These are phyloP conservation scores for Canavalia ensiformis DNA, from an alignment of 306 rosid species.

Conservation along the genomic window DNA sequence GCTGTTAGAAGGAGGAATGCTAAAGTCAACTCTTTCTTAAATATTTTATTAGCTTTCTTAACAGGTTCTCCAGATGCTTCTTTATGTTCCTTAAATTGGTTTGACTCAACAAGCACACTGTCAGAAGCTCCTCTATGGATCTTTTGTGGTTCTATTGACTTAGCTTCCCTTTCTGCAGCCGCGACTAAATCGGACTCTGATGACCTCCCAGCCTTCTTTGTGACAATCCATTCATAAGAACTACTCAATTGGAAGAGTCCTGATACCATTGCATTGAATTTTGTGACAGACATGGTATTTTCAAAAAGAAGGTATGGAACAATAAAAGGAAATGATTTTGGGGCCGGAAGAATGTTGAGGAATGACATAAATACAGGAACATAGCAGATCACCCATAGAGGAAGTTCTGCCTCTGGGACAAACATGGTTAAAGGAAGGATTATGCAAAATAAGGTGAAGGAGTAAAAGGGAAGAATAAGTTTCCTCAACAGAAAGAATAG, in stretches of 20 bases:
- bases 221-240: conserved; percentile 88
- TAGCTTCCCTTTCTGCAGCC: conserved; percentile 66
- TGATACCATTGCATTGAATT: conserved; percentile 86
- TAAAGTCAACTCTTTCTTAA: conserved; percentile 74
- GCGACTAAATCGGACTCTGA: conserved; percentile 75
- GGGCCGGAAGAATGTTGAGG: conserved; percentile 83
- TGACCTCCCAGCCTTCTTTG: conserved; percentile 85
- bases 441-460: conserved; percentile 86
- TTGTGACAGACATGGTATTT: conserved; percentile 65
- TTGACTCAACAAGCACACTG: conserved; percentile 62
- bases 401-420: conserved; percentile 90
- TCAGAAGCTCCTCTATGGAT: conserved; percentile 72
- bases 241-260: conserved; percentile 85
- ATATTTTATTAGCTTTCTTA: conserved; percentile 74
- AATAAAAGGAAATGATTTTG: conserved; percentile 43
- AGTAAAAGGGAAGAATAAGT: conserved; percentile 84
- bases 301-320: conserved; percentile 24
- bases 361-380: conserved; percentile 81
- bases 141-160: conserved; percentile 58
- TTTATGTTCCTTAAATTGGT: conserved; percentile 59
- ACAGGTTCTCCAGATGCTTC: conserved; percentile 50
- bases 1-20: conserved; percentile 84
- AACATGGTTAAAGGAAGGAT: conserved; percentile 91
- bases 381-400: conserved; percentile 82
- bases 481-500: conserved; percentile 81